Evolutionary conservation across 2,329 filamentous ascomycete species (phyloP).

Genomic region (Fusarium sp.): DNA sequence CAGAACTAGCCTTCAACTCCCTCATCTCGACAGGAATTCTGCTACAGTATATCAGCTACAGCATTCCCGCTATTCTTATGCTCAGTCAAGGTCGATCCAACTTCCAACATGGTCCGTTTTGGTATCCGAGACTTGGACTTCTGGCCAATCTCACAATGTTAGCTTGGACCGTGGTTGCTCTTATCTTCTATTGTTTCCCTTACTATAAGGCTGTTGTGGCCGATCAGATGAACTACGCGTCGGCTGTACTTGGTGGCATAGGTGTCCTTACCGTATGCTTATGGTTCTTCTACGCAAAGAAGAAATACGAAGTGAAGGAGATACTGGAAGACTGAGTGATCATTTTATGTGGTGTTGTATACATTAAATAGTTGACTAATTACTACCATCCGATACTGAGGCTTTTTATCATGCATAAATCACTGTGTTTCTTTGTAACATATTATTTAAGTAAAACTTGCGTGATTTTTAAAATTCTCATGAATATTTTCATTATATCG

Average conservation of each 20-base stretch:
- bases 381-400: no score
- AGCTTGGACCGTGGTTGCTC: neutral
- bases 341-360: neutral
- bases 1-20: constrained; percentile 6
- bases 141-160: constrained; percentile 9
- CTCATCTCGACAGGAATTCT: constrained; percentile 3
- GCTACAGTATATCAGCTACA: constrained; percentile 9
- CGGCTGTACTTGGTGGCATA: neutral
- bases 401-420: neutral
- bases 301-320: constrained; percentile 2
- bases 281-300: constrained; percentile 4
- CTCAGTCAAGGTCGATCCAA: neutral
- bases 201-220: neutral
- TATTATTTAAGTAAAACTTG: neutral
- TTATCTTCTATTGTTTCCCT: constrained; percentile 9
- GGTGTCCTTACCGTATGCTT: neutral
- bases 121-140: neutral
- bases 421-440: neutral
- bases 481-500: neutral
- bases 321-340: neutral
- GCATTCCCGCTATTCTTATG: neutral
- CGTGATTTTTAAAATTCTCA: accelerated
- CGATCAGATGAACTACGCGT: constrained; percentile 12
- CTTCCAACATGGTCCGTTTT: constrained; percentile 9
- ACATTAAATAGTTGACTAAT: neutral